Evolutionary conservation across 345 rosid species (phyloP), one percentile per base, ranked within the genome.

Genomic region (Geranium brycei): DNA sequence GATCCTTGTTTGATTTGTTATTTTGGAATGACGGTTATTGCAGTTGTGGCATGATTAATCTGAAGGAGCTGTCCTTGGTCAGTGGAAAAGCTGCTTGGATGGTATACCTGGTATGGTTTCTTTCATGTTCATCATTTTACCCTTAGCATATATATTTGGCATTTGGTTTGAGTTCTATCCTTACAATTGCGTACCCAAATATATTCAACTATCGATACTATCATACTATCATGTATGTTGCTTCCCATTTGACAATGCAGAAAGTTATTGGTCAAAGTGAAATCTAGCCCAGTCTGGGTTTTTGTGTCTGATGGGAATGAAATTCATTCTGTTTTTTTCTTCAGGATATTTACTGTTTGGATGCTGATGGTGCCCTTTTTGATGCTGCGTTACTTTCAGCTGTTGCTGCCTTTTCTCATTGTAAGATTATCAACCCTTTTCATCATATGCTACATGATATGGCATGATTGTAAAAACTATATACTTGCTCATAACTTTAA

Each of bases 51-150:
- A 68, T 71, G 70, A 75, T 75, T 31, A 38, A 75, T 61, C 62
- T 75, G 35, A 75, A 75, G 71, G 75, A 80, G 55, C 66, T 80
- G 58, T 75, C 82, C 60, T 65, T 87, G 68, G 81, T 93, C 68
- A 81, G 87, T 73, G 95, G 89, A 35, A 87, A 90, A 77, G 99
- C 99, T 74, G 91, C 99, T 66, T 92, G 91, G 98, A 82, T 92
- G 95, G 90, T 76, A 1, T 92, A 90, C 80, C 73, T 93, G 88
- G 97, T 90, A 62, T 73, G 81, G 66, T 58, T 10, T 59, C 51
- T 63, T 13, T 19, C 69, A 68, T 32, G 17, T 58, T 38, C 7
- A 8, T 32, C 61, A 19, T 59, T 51, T 61, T 17, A 19, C 14
- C 11, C 19, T 58, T 56, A 28, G n/a, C 12, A 35, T 17, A 4